These are phyloP conservation scores for Aspergillus sp. DNA, from an alignment of 2,329 filamentous ascomycete species.

Conservation along the genomic window DNA sequence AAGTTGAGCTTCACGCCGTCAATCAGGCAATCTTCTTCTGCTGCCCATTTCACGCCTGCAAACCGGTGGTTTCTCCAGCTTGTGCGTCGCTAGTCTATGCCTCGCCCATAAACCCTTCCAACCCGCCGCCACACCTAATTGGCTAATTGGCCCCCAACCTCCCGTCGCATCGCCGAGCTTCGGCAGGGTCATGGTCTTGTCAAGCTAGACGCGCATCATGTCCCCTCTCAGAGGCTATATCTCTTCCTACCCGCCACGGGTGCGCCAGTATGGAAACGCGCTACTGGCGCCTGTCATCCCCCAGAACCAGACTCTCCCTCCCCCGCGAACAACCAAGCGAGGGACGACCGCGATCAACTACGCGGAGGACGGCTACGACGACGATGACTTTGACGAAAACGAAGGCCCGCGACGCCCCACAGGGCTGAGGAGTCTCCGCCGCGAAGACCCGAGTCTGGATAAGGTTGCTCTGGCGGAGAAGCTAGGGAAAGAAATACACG, in stretches of 20 bases:
- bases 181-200: conserved; percentile 28
- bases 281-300: conserved; percentile 77
- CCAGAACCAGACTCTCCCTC: conserved; percentile 54
- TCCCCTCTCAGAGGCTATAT: conserved; percentile 75
- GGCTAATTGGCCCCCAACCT: background rate
- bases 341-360: conserved; percentile 97
- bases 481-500: conserved; percentile 69
- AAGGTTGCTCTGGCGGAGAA: conserved; percentile 61
- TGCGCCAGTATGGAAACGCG: conserved; percentile 85
- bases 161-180: conserved; percentile 1
- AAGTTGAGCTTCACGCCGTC: background rate
- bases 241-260: conserved; percentile 80
- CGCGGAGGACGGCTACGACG: conserved; percentile 89
- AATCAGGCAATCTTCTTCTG: too few species aligned
- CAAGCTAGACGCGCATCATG: conserved; percentile 31
- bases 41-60: too few species aligned
- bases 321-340: conserved; percentile 84
- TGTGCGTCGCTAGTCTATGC: background rate
- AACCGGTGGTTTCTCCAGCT: too few species aligned
- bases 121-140: conserved; percentile 7
- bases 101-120: background rate
- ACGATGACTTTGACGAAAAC: conserved; percentile 52
- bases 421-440: conserved; percentile 70
- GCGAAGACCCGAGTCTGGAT: conserved; percentile 59
- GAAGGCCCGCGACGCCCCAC: conserved; percentile 64